Evolutionary conservation across 2,329 filamentous ascomycete genomes (phyloP), one percentile per base, ranked within the genome.

Genomic region (Rhynchosporium graminicola): DNA sequence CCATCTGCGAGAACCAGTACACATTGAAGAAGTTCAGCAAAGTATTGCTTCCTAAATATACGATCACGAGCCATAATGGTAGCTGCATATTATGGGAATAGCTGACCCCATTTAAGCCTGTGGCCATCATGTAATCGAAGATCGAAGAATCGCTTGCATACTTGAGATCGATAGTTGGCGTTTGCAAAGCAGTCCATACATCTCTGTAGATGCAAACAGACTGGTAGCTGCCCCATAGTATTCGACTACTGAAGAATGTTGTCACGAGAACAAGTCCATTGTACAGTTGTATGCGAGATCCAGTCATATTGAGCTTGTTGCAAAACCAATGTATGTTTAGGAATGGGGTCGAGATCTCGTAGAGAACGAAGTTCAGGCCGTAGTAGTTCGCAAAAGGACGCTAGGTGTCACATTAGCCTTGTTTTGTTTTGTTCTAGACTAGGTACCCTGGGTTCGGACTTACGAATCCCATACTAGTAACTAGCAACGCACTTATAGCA

Each of bases 321-420:
- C 33, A 36, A 26, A 46, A 33, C 42, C 55, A 57, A 43, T 94
- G 90, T 72, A 93, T 83, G 74, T 94, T 93, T 63, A 93, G 82
- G 75, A 93, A 92, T 4, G 90, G 90, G 4, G 87, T 89, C 20
- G 89, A 92, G 40, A 94, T 82, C 76, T 94, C 90, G 84, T 91
- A 94, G 60, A 94, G 86, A 70, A 94, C 89, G 76, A 94, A 94
- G 65, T 84, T 83, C 57, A 83, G 82, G 62, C 83, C 88, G 75
- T 93, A 94, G 79, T 87, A 92, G 79, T 93, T 92, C 69, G 91
- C 81, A 70, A 92, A 92, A 3, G 90, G 90, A 59, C 89, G 82
- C 90, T 93, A 71, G 28, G 33, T 42, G 20, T 20, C 42, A 45
- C 6, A 9, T 57, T 31, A 57, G 54, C 40, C 12, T 26, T 10